Conservation (phyloP, 129 eudicot genomes). For the Tagetes erecta region DNA sequence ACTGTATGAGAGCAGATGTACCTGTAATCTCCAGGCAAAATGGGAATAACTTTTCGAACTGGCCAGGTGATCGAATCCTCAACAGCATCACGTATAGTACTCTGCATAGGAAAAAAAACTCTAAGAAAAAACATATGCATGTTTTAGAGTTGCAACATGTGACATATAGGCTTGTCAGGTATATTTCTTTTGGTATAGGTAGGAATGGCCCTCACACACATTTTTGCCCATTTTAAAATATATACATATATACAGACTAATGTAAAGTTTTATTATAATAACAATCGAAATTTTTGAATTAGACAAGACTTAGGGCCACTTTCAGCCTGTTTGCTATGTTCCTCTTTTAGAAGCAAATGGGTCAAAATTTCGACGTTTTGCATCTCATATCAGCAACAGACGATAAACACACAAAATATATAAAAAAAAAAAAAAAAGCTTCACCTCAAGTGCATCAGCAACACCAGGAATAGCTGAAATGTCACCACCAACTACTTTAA, state of each 20-base stretch:
- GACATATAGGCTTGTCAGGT: not conserved
- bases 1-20: constrained; percentile 22
- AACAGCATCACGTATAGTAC: constrained; percentile 83
- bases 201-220: too few species aligned
- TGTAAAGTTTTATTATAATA: not conserved
- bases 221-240: not conserved
- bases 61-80: constrained; percentile 99
- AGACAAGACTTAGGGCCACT: not conserved
- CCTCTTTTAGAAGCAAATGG: not conserved
- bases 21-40: constrained; percentile 95
- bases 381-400: constrained; percentile 19
- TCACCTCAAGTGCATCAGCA: constrained; percentile 90
- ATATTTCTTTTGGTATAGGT: not conserved
- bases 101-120: constrained; percentile 42
- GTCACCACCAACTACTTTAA: constrained; percentile 93
- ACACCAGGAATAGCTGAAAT: constrained; percentile 90
- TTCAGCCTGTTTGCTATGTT: not conserved
- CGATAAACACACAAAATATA: not conserved
- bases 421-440: constrained; percentile 4
- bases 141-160: constrained; percentile 10
- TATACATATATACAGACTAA: not conserved
- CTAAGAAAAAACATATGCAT: constrained; percentile 4
- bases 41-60: constrained; percentile 88
- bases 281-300: not conserved
- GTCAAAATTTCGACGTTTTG: not conserved